These are phyloP conservation scores for thale cress (Arabidopsis thaliana) DNA, from an alignment of 345 rosid species.

Conservation along the genomic window TAIR10.1 NC_003074.8:18047001-18047500, in stretches of 20 bases:
- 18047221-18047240: not conserved
- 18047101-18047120: not conserved
- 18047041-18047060: not conserved
- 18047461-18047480: no score
- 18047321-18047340: not conserved
- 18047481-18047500: no score
- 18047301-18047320: not conserved
- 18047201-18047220: slow-evolving; percentile 5
- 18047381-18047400: not conserved
- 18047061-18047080: slow-evolving; percentile 5
- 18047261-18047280: not conserved
- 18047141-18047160: slow-evolving; percentile 12
- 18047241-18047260: not conserved
- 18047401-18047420: not conserved
- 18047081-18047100: not conserved
- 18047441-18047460: no score
- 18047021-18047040: slow-evolving; percentile 16
- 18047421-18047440: no score
- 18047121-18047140: not conserved
- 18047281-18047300: not conserved
- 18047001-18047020: not conserved
- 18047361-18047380: not conserved
- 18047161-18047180: not conserved
- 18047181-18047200: not conserved
- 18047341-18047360: not conserved